Base-by-base conservation (phyloP, 192 early-diverging fungal genomes). In the Pecoramyces ruminantium region DNA sequence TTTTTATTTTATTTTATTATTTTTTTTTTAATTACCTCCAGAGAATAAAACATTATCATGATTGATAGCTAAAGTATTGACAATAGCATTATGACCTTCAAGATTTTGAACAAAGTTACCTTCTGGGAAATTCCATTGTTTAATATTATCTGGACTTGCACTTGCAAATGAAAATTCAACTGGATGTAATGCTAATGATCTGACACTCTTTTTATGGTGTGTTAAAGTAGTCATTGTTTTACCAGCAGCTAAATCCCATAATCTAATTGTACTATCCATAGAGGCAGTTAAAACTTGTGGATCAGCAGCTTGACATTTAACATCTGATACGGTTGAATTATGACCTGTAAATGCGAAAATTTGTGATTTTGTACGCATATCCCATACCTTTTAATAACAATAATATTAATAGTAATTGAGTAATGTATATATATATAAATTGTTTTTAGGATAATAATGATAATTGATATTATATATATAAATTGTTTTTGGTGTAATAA, bases 221-320 rank as follows among this genome's bases (percentile, higher is more conserved):
- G 98, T 99, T 78, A 99, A 88, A 0, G 92, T 94, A 0, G 93
- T 86, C 92, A 97, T 92, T 1, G 95, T 90, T 83, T 98, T 99
- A 79, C 98, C 98, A 4, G 97, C 95, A 2, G 96, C 95, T 29
- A 99, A 84, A 87, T 99, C 98, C 98, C 98, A 99, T 39, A 98
- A 90, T 81, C 92, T 87, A 30, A 99, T 90, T 0, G 98, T 99
- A 16, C 90, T 90, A 84, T 99, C 97, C 91, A 94, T 94, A 12
- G 95, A 97, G 1, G 90, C 93, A 0, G 96, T 95, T 78, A 99
- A 93, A 28, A 99, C 93, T 85, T 99, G 98, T 29, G 96, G 97
- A 82, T 99, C 97, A 2, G 94, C 93, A 84, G 95, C 96, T 83
- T 99, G 97, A 82, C 93, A 94, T 84, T 94, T 91, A 38, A 98